These are phyloP conservation scores for Cyberlindnera misumaiensis DNA, from an alignment of 805 yeast species.

Conservation along the genomic window DNA sequence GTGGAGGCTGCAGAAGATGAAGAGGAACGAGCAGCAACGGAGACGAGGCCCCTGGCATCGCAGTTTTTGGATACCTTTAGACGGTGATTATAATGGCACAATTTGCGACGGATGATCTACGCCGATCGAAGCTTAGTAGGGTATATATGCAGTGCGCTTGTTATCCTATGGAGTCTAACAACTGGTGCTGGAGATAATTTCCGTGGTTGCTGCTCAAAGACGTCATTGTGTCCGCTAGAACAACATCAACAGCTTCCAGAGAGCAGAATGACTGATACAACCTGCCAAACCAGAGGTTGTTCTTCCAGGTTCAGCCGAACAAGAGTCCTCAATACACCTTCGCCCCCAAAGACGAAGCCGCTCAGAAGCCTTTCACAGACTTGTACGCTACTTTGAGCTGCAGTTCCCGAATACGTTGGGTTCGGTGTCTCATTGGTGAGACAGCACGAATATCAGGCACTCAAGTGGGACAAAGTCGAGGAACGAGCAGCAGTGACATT, in stretches of 20 bases:
- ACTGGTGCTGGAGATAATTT: no score
- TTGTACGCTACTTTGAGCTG: not conserved
- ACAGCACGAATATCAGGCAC: not conserved
- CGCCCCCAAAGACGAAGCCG: not conserved
- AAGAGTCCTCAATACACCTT: slow-evolving; percentile 1
- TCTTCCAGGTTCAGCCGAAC: no score
- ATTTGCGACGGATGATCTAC: no score
- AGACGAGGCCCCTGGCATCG: slow-evolving; percentile 38
- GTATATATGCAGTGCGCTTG: no score
- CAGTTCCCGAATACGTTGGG: not conserved
- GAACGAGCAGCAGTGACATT: not conserved
- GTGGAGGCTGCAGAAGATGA: slow-evolving; percentile 14
- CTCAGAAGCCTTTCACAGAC: not conserved
- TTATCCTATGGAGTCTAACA: no score
- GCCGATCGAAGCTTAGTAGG: no score
- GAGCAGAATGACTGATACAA: not conserved
- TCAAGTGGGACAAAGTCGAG: not conserved
- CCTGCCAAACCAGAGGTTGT: no score
- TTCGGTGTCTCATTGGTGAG: not conserved
- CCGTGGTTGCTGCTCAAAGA: no score
- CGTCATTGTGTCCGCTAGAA: not conserved
- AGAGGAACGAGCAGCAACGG: slow-evolving; percentile 19
- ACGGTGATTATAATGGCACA: slow-evolving; percentile 17
- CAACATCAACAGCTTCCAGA: not conserved
- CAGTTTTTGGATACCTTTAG: slow-evolving; percentile 43